Conservation (phyloP, 2,329 filamentous ascomycete genomes). For the Aspergillus carbonarius region DNA sequence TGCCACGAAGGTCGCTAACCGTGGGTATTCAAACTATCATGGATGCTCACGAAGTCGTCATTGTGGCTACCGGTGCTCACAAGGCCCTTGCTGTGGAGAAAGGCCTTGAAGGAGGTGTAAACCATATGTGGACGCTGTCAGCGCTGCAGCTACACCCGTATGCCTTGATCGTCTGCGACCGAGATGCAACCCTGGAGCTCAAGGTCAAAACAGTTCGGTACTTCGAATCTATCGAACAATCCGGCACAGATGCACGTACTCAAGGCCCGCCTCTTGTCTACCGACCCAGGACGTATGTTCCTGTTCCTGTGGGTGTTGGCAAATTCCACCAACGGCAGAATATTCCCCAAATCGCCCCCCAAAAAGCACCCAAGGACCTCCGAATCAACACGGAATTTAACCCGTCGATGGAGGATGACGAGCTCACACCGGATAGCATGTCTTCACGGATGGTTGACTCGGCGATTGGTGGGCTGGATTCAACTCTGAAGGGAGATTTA, state of each 20-base stretch:
- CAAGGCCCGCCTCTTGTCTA: slow-evolving; percentile 46
- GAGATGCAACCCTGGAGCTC: slow-evolving; percentile 72
- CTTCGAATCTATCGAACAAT: slow-evolving; percentile 69
- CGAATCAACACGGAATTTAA: slow-evolving; percentile 47
- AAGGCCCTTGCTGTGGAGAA: slow-evolving; percentile 77
- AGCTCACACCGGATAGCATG: slow-evolving; percentile 51
- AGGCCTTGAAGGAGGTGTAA: slow-evolving; percentile 77
- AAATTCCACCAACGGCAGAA: slow-evolving; percentile 23
- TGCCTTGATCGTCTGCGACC: slow-evolving; percentile 79
- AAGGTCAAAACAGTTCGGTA: slow-evolving; percentile 74
- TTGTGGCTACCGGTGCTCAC: slow-evolving; percentile 78
- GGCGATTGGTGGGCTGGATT: slow-evolving; percentile 43
- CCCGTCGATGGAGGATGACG: slow-evolving; percentile 40
- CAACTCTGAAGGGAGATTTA: slow-evolving; percentile 41
- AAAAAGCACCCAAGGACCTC: slow-evolving; percentile 40
- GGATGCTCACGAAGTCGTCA: slow-evolving; percentile 76
- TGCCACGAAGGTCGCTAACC: slow-evolving; percentile 79
- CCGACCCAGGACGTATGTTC: slow-evolving; percentile 37
- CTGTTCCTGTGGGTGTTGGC: slow-evolving; percentile 26
- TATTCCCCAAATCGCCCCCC: slow-evolving; percentile 29
- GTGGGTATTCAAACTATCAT: slow-evolving; percentile 82
- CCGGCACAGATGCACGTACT: slow-evolving; percentile 52
- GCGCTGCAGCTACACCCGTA: slow-evolving; percentile 77
- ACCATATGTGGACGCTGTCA: slow-evolving; percentile 89
- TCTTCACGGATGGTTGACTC: slow-evolving; percentile 49